Conservation (phyloP, 345 rosid genomes). For the Euphorbia peplus region DNA sequence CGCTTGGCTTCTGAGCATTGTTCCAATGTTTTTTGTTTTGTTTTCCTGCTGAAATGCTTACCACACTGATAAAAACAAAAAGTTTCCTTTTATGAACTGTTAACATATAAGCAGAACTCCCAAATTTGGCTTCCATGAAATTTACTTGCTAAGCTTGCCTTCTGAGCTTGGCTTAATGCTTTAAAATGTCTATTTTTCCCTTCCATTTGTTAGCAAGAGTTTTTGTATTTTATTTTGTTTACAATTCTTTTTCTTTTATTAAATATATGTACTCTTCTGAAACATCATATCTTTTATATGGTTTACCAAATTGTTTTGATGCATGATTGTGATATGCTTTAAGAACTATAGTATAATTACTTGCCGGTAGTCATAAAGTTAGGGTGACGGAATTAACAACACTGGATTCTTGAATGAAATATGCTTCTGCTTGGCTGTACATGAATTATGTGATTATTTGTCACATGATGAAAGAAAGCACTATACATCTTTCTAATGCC, state of each 20-base stretch:
- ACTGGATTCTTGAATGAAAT: not conserved
- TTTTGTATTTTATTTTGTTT: not conserved
- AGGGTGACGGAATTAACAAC: not conserved
- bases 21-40: not conserved
- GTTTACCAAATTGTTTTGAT: too few species aligned
- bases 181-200: not conserved
- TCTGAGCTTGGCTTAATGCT: slow-evolving; percentile 37
- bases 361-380: not conserved
- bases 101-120: slow-evolving; percentile 47
- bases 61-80: too few species aligned
- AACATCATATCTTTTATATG: not conserved
- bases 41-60: too few species aligned
- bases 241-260: slow-evolving; percentile 45
- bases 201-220: not conserved
- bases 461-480: not conserved
- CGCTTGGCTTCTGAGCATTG: slow-evolving; percentile 58
- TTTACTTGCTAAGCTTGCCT: slow-evolving; percentile 53
- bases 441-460: not conserved
- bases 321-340: too few species aligned
- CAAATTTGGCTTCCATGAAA: slow-evolving; percentile 42
- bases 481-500: not conserved
- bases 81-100: slow-evolving; percentile 25
- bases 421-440: not conserved
- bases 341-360: too few species aligned
- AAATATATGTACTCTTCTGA: slow-evolving; percentile 40